These are phyloP conservation scores for Colletotrichum nymphaeae DNA, from an alignment of 2,329 filamentous ascomycete species.

Conservation along the genomic window DNA sequence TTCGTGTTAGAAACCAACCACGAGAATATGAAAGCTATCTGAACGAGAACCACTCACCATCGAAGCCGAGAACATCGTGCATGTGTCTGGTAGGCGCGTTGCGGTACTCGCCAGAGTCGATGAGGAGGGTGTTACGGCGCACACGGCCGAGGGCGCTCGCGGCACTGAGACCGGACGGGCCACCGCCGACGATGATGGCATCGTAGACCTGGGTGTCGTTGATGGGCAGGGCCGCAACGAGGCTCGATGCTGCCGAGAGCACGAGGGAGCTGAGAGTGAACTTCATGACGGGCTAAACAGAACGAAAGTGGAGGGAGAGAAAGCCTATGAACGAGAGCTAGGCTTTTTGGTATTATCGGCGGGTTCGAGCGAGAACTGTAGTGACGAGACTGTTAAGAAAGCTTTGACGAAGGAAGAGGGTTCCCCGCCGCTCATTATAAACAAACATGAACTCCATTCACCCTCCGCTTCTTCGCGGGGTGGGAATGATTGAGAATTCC, in stretches of 20 bases:
- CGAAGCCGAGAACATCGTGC: constrained; percentile 71
- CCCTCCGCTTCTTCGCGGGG: neutral
- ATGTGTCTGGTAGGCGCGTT: constrained; percentile 67
- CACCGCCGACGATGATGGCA: constrained; percentile 68
- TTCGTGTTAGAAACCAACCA: neutral
- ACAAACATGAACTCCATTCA: neutral
- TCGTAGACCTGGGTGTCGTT: constrained; percentile 53
- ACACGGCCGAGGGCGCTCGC: constrained; percentile 70
- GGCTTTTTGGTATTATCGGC: neutral
- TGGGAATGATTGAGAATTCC: neutral
- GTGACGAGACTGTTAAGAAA: neutral
- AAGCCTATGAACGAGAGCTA: constrained; percentile 2
- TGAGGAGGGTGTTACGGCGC: constrained; percentile 63
- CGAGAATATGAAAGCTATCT: neutral
- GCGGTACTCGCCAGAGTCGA: constrained; percentile 69
- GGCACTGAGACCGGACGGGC: constrained; percentile 65
- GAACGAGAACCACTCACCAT: constrained; percentile 54
- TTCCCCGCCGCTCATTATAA: neutral
- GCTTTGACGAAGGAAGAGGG: neutral
- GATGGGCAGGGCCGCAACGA: constrained; percentile 11
- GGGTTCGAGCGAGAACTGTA: neutral
- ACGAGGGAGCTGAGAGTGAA: constrained; percentile 4
- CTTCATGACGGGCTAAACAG: neutral
- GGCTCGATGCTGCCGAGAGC: constrained; percentile 13
- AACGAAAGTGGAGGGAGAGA: no score